Evolutionary conservation across 2,329 filamentous ascomycete genomes (phyloP).

Genomic region (Aspergillus sp.): DNA sequence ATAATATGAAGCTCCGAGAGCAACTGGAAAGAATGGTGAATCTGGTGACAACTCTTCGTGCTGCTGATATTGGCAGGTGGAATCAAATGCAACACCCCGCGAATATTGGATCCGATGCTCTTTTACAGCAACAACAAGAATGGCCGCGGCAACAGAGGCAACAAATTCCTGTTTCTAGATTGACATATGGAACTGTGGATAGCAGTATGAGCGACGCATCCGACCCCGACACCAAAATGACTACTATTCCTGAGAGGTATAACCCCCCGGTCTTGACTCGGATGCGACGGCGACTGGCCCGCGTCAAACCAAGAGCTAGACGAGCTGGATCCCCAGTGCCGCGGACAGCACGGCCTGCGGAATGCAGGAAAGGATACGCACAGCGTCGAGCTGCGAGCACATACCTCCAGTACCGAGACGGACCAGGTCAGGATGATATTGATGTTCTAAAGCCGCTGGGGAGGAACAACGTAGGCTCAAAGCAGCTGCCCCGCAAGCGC

Average conservation of each 20-base stretch:
- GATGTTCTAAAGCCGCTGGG: not conserved
- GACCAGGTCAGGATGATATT: not conserved
- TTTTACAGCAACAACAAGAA: too few species aligned
- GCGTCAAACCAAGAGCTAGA: not conserved
- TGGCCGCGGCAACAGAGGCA: not conserved
- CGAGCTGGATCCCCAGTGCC: not conserved
- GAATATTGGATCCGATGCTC: not conserved
- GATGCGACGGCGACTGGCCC: not conserved
- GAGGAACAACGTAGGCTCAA: not conserved
- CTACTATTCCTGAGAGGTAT: not conserved
- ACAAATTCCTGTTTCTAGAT: not conserved
- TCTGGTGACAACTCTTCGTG: not conserved
- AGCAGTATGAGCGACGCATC: not conserved
- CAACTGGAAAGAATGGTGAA: not conserved
- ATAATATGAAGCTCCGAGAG: not conserved
- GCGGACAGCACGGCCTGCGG: not conserved
- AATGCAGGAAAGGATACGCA: not conserved
- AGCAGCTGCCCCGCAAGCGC: not conserved
- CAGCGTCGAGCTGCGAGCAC: not conserved
- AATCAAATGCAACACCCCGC: not conserved
- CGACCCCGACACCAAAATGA: not conserved
- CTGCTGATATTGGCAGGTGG: not conserved
- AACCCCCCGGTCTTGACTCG: not conserved
- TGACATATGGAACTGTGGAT: constrained; percentile 1
- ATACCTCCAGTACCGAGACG: not conserved